Percentiles rank a stretch among this genome's conserved stretches.
phyloP scores from a whole-genome alignment of 2,329 filamentous ascomycete species.

The Calonectria henricotiae region DNA sequence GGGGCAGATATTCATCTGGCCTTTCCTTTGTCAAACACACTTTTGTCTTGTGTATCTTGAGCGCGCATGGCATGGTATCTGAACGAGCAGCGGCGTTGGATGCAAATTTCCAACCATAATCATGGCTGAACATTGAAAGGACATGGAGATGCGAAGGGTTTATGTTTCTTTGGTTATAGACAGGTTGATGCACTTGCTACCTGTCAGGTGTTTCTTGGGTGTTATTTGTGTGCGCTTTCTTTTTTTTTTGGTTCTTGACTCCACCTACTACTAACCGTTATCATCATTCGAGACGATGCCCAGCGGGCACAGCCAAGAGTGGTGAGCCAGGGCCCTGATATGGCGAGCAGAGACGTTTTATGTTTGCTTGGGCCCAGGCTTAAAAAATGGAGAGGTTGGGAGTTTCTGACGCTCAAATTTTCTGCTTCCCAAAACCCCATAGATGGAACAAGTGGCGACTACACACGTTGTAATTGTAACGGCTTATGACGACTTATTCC shows the following conservation, averaged over 20 bases:
- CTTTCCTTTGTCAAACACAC: conserved; percentile 49
- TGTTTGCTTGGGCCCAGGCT: conserved; percentile 34
- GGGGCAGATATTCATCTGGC: conserved; percentile 44
- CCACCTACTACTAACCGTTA: conserved; percentile 20
- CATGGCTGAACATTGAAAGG: conserved; percentile 53
- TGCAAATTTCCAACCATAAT: conserved; percentile 53
- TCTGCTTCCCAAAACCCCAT: conserved; percentile 52
- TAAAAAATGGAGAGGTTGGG: conserved; percentile 34
- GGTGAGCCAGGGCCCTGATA: conserved; percentile 5
- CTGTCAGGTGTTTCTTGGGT: conserved; percentile 54
- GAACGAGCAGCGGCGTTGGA: conserved; percentile 58
- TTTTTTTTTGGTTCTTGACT: conserved; percentile 25
- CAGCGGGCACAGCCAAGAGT: background rate
- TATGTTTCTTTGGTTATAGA: conserved; percentile 53
- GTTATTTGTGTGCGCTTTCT: conserved; percentile 39
- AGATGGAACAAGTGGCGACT: conserved; percentile 55
- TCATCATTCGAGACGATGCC: conserved; percentile 16
- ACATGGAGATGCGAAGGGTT: conserved; percentile 49
- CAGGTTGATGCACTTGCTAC: conserved; percentile 42
- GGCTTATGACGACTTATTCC: conserved; percentile 52
- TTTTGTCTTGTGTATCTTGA: conserved; percentile 54
- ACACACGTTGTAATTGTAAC: conserved; percentile 55
- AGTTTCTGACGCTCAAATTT: conserved; percentile 41
- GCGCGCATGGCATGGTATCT: conserved; percentile 59
- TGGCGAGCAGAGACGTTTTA: conserved; percentile 23